Conservation (phyloP, 306 rosid species). For the Luffa acutangula region DNA sequence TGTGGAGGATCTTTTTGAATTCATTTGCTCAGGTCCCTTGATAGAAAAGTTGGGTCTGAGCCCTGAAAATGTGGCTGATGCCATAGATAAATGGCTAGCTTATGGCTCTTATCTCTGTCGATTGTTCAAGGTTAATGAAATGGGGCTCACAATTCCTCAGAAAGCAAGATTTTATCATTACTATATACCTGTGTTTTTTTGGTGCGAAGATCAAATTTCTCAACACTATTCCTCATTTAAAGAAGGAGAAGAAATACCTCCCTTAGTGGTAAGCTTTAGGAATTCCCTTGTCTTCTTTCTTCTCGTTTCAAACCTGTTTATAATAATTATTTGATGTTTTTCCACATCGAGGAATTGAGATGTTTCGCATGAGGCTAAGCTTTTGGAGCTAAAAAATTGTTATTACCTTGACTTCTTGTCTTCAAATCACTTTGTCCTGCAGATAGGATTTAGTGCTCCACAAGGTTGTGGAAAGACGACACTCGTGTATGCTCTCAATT, state of each 20-base stretch:
- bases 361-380: not conserved
- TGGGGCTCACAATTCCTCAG: slow-evolving; percentile 54
- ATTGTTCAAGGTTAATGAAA: slow-evolving; percentile 65
- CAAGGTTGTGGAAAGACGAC: slow-evolving; percentile 99
- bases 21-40: slow-evolving; percentile 83
- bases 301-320: not conserved
- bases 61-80: slow-evolving; percentile 45
- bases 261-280: slow-evolving; percentile 48
- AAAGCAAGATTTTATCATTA: slow-evolving; percentile 89
- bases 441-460: slow-evolving; percentile 97
- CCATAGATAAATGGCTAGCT: slow-evolving; percentile 68
- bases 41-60: slow-evolving; percentile 51
- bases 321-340: not conserved
- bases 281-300: not conserved
- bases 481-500: slow-evolving; percentile 84
- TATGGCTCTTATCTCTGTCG: slow-evolving; percentile 53
- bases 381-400: not conserved
- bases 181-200: slow-evolving; percentile 74
- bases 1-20: slow-evolving; percentile 59
- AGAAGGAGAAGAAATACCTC: slow-evolving; percentile 66
- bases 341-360: not conserved
- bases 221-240: slow-evolving; percentile 52
- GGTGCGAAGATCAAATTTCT: slow-evolving; percentile 76
- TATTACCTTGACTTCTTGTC: not conserved
- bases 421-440: slow-evolving; percentile 16